phyloP scores from a whole-genome alignment of 1,139 yeast species.

The Geotrichum carabidarum region DNA sequence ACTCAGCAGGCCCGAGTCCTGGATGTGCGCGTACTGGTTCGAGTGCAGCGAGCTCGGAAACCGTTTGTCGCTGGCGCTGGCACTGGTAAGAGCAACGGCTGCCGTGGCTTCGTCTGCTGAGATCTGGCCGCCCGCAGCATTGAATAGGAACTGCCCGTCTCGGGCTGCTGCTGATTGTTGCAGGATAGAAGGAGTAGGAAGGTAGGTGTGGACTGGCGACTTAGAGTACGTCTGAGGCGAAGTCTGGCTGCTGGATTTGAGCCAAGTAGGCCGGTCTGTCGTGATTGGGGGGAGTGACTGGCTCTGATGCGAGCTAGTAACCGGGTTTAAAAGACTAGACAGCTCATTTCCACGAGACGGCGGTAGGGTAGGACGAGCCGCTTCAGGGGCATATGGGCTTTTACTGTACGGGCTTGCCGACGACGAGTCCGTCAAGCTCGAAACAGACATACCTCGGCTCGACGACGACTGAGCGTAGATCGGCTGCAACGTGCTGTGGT shows the following conservation, averaged over 20 bases:
- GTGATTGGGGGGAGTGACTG: background rate
- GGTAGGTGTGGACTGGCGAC: background rate
- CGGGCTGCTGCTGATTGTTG: background rate
- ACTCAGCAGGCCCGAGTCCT: too few relatives aligned
- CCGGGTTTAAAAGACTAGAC: constrained; percentile 15
- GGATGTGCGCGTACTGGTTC: too few relatives aligned
- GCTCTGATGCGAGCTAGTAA: background rate
- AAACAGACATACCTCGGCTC: background rate
- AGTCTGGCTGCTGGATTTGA: constrained; percentile 1
- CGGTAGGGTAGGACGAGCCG: background rate
- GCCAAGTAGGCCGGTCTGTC: background rate
- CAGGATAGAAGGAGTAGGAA: constrained; percentile 10
- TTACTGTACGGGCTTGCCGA: background rate
- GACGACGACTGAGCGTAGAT: background rate
- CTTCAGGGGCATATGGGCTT: background rate
- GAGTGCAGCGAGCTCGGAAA: background rate
- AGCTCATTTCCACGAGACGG: constrained; percentile 8
- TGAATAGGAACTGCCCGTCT: background rate
- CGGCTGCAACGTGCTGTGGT: constrained; percentile 3
- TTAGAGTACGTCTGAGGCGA: constrained; percentile 2
- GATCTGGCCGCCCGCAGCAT: background rate
- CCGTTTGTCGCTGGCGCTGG: background rate
- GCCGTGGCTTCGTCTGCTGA: constrained; percentile 11
- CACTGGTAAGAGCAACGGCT: constrained; percentile 3
- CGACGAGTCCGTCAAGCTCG: constrained; percentile 5